Evolutionary conservation across 2,329 filamentous ascomycete genomes (phyloP), one percentile per base, ranked within the genome.

Genomic region (Fusarium floridanum): DNA sequence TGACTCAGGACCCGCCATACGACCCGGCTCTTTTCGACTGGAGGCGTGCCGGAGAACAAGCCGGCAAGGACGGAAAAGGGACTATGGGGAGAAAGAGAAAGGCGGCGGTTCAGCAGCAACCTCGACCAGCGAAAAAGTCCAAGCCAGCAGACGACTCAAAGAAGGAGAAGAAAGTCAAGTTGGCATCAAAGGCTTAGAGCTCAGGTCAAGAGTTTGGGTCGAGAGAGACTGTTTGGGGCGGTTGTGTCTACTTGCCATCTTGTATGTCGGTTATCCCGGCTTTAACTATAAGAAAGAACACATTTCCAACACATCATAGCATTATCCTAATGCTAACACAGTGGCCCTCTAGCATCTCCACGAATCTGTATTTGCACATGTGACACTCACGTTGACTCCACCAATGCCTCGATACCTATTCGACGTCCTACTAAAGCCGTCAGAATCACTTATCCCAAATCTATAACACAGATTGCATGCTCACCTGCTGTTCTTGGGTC

Each of bases 11-110:
- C 16, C 71, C 71, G 0, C 60, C 56, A 3, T 72, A 48, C 16
- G 64, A 74, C 22, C 71, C 71, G 0, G 45, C 67, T 12, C 22
- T 27, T 5, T 74, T 68, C 29, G 41, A 68, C 12, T 74, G 71
- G 71, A 61, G n/a, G n/a, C 20, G 16, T 9, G 34, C 27, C 32
- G 16, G 34, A 5, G 20, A 55, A 20, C 24, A 64, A 48, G 37
- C 17, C 43, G 7, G 20, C 16, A 29, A 27, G 27, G n/a, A 29
- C 2, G 17, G 27, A 27, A 43, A 43, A 5, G 22, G 22, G 22
- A 20, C 57, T 9, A 24, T 20, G 24, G n/a, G 16, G 36, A 60
- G 56, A n/a, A 61, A 45, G 57, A 61, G 57, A 43, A 61, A 61
- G 37, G 57, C 17, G 24, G 17, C 22, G 4, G 34, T 10, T 17